A percentile compares a stretch with the other conserved stretches of the same genome.
Evolutionary conservation across 1,139 yeast genomes (phyloP).

Genomic region (Arxiozyma telluris): DNA sequence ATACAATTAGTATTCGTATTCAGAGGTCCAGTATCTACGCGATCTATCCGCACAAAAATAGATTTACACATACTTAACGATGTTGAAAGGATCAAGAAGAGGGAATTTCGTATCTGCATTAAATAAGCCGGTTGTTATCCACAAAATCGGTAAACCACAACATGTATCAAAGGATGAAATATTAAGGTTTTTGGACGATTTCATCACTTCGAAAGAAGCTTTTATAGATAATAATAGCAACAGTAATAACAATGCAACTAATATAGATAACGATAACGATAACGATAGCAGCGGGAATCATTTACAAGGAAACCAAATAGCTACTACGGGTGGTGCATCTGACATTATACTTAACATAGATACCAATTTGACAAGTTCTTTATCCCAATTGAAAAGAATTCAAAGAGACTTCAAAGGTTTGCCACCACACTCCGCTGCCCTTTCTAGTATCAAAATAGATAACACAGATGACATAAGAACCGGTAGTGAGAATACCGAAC

Average conservation of each 20-base stretch:
- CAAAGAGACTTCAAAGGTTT: conserved; percentile 68
- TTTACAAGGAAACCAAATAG: background rate
- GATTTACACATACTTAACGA: conserved; percentile 3
- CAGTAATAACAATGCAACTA: conserved; percentile 5
- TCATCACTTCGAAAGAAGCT: conserved; percentile 33
- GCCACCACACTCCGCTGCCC: conserved; percentile 43
- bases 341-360: conserved; percentile 12
- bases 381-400: conserved; percentile 56
- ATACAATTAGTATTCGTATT: too few species aligned
- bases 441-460: background rate
- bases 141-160: conserved; percentile 27
- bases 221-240: conserved; percentile 8
- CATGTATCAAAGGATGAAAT: conserved; percentile 36
- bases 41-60: too few species aligned
- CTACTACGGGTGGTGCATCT: conserved; percentile 4
- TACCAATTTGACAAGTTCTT: conserved; percentile 31
- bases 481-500: background rate
- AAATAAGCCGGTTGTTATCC: conserved; percentile 43
- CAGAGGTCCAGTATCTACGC: too few species aligned
- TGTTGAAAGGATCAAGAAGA: conserved; percentile 36
- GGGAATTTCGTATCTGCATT: conserved; percentile 35
- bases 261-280: background rate
- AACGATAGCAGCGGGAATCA: too few species aligned
- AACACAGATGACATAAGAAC: background rate
- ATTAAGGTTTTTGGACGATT: conserved; percentile 37